phyloP scores from a whole-genome alignment of 805 yeast genomes.

The Starmerella tilneyi region DNA sequence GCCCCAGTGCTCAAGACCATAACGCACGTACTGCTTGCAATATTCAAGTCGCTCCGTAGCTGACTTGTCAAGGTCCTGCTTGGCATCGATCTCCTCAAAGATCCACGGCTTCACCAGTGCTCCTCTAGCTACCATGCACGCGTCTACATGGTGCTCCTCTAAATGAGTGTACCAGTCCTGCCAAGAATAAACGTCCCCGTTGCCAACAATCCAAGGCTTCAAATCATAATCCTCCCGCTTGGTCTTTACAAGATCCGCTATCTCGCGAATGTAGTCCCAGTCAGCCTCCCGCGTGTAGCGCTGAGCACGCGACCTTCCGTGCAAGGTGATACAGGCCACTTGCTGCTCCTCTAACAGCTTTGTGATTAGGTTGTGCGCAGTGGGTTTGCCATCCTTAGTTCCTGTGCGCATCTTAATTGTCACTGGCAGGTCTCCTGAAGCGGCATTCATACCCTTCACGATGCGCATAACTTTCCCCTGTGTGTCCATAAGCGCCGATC shows the following conservation, averaged over 20 bases:
- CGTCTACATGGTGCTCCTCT: conserved; percentile 61
- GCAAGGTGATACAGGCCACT: conserved; percentile 83
- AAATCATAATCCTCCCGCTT: conserved; percentile 48
- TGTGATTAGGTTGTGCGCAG: conserved; percentile 68
- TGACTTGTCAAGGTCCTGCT: conserved; percentile 81
- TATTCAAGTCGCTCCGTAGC: conserved; percentile 81
- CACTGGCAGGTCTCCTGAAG: conserved; percentile 81
- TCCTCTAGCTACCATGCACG: conserved; percentile 96
- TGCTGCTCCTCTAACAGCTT: conserved; percentile 68
- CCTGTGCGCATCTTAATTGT: conserved; percentile 92
- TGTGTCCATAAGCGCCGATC: conserved; percentile 83
- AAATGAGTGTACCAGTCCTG: conserved; percentile 80
- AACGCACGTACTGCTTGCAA: conserved; percentile 56
- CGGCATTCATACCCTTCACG: conserved; percentile 77
- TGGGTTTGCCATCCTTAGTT: conserved; percentile 68
- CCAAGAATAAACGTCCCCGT: conserved; percentile 81
- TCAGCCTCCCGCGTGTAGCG: conserved; percentile 84
- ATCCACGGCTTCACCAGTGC: conserved; percentile 98
- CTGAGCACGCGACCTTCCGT: conserved; percentile 94
- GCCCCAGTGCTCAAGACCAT: conserved; percentile 95
- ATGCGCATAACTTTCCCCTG: conserved; percentile 72
- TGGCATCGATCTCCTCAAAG: conserved; percentile 84
- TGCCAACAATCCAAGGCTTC: conserved; percentile 78
- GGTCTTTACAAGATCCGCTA: conserved; percentile 57
- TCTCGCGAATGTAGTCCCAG: conserved; percentile 77